phyloP scores from a whole-genome alignment of 768 basidiomycete species.

The Leccinum obscurum region DNA sequence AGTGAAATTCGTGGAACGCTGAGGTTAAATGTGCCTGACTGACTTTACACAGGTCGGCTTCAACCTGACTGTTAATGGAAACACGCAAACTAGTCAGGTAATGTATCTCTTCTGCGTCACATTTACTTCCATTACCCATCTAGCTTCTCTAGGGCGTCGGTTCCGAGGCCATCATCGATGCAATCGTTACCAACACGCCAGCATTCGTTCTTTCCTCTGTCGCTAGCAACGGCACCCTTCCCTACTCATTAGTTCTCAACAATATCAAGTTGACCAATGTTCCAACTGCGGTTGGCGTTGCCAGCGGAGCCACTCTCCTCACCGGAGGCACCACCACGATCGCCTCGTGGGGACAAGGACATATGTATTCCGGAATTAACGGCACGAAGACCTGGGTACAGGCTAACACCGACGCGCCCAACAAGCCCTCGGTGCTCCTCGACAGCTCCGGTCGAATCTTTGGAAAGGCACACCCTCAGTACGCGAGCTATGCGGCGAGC shows the following conservation, averaged over 20 bases:
- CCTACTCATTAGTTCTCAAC: constrained; percentile 37
- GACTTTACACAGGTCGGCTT: constrained; percentile 40
- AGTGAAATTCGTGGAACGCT: background rate
- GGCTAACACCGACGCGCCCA: constrained; percentile 42
- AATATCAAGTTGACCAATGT: constrained; percentile 38
- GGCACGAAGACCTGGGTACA: constrained; percentile 49
- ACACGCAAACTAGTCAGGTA: constrained; percentile 34
- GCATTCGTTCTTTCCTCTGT: constrained; percentile 43
- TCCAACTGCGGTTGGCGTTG: constrained; percentile 34
- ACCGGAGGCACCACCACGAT: constrained; percentile 37
- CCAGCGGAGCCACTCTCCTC: constrained; percentile 34
- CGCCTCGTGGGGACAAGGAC: constrained; percentile 72
- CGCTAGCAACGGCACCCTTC: constrained; percentile 28
- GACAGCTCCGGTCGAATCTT: constrained; percentile 61
- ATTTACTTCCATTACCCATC: background rate
- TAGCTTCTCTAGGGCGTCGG: constrained; percentile 38
- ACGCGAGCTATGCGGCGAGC: constrained; percentile 52
- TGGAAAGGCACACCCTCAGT: constrained; percentile 65
- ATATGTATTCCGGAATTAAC: constrained; percentile 59
- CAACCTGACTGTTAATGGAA: constrained; percentile 42
- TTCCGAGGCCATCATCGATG: constrained; percentile 47
- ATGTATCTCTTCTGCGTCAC: background rate
- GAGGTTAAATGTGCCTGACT: background rate
- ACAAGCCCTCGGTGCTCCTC: constrained; percentile 56
- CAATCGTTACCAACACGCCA: constrained; percentile 42